Evolutionary conservation across 305 asterid genomes (phyloP).

Genomic region (Fraxinus velutina): DNA sequence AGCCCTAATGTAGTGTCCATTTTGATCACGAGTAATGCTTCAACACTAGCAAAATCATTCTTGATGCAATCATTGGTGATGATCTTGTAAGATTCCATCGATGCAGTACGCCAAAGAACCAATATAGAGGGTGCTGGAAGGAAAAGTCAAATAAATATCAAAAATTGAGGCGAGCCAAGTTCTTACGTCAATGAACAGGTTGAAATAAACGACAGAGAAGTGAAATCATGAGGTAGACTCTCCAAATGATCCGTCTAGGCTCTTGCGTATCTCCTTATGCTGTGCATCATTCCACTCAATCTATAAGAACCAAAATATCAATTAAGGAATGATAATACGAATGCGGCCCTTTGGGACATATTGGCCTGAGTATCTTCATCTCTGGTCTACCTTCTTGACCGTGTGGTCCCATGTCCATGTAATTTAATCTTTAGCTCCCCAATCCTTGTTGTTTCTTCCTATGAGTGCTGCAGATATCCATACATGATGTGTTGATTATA

Average conservation of each 20-base stretch:
- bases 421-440: not conserved
- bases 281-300: not conserved
- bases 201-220: not conserved
- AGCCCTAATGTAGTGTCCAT: not conserved
- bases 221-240: not conserved
- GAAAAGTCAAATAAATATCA: not conserved
- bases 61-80: not conserved
- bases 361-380: not conserved
- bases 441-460: not conserved
- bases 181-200: not conserved
- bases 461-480: not conserved
- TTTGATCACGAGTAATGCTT: not conserved
- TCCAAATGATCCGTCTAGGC: not conserved
- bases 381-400: not conserved
- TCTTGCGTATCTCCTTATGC: not conserved
- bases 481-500: not conserved
- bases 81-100: not conserved
- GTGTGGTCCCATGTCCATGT: not conserved
- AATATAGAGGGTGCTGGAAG: not conserved
- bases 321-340: not conserved
- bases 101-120: not conserved
- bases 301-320: not conserved
- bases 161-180: not conserved
- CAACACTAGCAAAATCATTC: not conserved
- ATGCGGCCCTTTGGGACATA: not conserved